Evolutionary conservation across 352 stramenopile genomes (phyloP).

Genomic region (Albugo candida): DNA sequence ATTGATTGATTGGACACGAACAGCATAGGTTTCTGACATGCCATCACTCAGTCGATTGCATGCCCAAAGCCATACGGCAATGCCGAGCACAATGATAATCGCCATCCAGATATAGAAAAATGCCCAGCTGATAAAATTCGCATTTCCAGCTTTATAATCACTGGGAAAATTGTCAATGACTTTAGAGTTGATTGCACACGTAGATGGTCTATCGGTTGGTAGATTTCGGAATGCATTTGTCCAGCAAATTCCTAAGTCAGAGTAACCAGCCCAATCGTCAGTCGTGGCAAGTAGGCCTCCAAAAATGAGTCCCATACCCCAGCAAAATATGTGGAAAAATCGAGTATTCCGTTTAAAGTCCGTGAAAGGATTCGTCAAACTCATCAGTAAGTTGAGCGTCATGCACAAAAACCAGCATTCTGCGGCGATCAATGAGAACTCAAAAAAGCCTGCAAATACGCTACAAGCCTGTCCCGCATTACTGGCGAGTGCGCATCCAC

Average conservation of each 20-base stretch:
- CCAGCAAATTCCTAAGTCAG: constrained; percentile 73
- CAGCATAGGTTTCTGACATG: constrained; percentile 74
- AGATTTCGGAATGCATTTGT: constrained; percentile 66
- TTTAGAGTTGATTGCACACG: constrained; percentile 12
- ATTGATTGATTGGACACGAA: constrained; percentile 74
- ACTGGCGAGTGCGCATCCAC: constrained; percentile 33
- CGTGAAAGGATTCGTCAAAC: constrained; percentile 79
- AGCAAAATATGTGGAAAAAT: constrained; percentile 74
- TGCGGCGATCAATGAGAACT: constrained; percentile 69
- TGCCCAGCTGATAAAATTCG: constrained; percentile 71
- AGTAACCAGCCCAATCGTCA: constrained; percentile 67
- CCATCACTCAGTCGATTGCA: constrained; percentile 74
- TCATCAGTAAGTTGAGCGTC: constrained; percentile 73
- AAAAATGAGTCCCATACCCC: constrained; percentile 33
- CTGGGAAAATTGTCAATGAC: constrained; percentile 47
- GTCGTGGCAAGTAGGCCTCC: constrained; percentile 37
- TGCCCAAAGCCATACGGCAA: constrained; percentile 69
- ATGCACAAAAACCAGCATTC: constrained; percentile 83
- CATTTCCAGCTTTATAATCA: constrained; percentile 50
- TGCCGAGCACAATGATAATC: constrained; percentile 59
- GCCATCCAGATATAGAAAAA: constrained; percentile 82
- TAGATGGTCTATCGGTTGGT: constrained; percentile 6
- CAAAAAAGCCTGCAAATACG: constrained; percentile 58
- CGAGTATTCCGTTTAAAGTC: constrained; percentile 77
- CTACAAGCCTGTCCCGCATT: constrained; percentile 33